Evolutionary conservation across 2,329 filamentous ascomycete species (phyloP).

Genomic region (Cladosporium velox): DNA sequence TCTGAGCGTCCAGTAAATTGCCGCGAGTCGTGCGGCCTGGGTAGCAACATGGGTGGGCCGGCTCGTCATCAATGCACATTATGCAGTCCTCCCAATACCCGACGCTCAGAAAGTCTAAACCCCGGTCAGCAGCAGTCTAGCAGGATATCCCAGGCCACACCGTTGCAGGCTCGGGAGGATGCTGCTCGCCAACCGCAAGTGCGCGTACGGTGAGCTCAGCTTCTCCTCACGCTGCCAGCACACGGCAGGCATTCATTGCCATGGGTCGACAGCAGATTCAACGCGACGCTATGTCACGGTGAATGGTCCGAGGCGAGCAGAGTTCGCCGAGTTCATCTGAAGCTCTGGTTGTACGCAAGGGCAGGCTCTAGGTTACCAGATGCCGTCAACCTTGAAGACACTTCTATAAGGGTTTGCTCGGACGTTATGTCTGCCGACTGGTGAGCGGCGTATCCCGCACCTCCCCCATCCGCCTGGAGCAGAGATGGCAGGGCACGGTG

Average conservation of each 20-base stretch:
- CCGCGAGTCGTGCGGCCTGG: conserved; percentile 14
- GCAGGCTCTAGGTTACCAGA: conserved; percentile 18
- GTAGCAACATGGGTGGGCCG: background rate
- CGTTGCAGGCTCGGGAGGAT: conserved; percentile 13
- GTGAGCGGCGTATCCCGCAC: conserved; percentile 5
- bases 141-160: conserved; percentile 8
- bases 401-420: conserved; percentile 4
- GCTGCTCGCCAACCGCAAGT: background rate
- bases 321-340: background rate
- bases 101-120: conserved; percentile 10
- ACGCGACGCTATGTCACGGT: background rate
- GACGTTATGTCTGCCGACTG: conserved; percentile 11
- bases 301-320: background rate
- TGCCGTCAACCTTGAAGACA: conserved; percentile 16
- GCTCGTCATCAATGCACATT: background rate
- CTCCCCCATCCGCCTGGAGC: background rate
- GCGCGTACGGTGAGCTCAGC: conserved; percentile 4
- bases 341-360: conserved; percentile 7
- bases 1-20: background rate
- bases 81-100: background rate
- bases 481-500: conserved; percentile 11
- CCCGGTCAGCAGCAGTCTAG: conserved; percentile 7
- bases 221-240: conserved; percentile 6
- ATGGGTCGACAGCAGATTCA: background rate
- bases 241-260: background rate